Base-by-base conservation (phyloP, 2,329 filamentous ascomycete species). In the Lasiodiplodia theobromae region DNA sequence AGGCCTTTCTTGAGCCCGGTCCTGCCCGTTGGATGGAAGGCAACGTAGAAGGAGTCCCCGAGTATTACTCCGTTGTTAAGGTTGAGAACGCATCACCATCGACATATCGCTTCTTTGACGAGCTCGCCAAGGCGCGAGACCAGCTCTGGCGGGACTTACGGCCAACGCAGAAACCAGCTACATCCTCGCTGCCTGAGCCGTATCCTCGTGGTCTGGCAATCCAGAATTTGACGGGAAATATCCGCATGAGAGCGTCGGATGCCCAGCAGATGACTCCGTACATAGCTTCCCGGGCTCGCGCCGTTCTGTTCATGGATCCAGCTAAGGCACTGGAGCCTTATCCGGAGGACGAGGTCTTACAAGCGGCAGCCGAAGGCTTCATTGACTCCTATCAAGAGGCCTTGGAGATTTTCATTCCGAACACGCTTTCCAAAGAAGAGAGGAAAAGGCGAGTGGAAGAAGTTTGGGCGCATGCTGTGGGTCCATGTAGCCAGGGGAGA, bases 201-300 rank as follows among this genome's bases (percentile, higher is more conserved):
- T 78, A 77, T 28, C 77, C 78, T 2, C 74, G 72, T 34, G 79
- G 79, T 3, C 71, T 81, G 34, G 73, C 78, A 1, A 67, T 80
- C 16, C 77, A 81, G 47, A 69, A 72, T 58, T 71, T 81, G n/a
- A 73, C 70, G 3, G 44, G 70, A 3, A 70, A 71, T 3, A 75
- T 72, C 57, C 14, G 60, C 8, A 54, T 74, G 2, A 54, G 64
- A 14, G 53, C 49, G 2, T 25, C 52, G 16, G n/a, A 69, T 51
- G 52, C 74, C 1, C 69, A 74, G 4, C 49, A 25, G 2, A 21
- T 69, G 21, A 70, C 72, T 3, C 76, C 77, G 11, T 79, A 77
- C 44, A 60, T 79, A 4, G 71, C 72, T 31, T 70, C 70, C 6
- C 74, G 77, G 5, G 71, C 73, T 2, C 53, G 71, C 16, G 57